These are phyloP conservation scores for Rhodamnia argentea DNA, from an alignment of 345 rosid genomes.

Conservation along the genomic window DNA sequence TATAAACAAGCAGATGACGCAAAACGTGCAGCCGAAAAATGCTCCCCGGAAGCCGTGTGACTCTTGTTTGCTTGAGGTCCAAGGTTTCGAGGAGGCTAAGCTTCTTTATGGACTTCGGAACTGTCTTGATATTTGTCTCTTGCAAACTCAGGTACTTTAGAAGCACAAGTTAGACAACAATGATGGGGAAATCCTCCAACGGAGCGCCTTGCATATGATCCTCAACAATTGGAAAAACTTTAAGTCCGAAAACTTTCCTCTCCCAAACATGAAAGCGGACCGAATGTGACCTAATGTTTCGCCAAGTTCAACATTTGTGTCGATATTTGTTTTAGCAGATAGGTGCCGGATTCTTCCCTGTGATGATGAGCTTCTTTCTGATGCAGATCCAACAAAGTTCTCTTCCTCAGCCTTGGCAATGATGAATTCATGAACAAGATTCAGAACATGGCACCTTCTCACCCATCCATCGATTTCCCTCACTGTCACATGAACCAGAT, in stretches of 20 bases:
- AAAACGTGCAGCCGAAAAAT: background rate
- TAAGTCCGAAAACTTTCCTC: background rate
- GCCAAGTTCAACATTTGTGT: too few relatives aligned
- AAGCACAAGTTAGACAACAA: background rate
- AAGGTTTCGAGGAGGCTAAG: background rate
- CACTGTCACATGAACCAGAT: background rate
- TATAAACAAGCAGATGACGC: constrained; percentile 4
- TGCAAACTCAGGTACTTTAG: constrained; percentile 3
- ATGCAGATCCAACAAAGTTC: background rate
- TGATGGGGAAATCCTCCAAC: background rate
- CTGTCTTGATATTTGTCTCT: background rate
- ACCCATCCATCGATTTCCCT: background rate
- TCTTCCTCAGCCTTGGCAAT: background rate
- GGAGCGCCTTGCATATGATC: background rate
- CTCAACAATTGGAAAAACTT: background rate
- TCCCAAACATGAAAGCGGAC: background rate
- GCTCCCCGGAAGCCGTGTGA: background rate
- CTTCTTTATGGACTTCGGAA: background rate
- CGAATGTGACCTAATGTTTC: background rate
- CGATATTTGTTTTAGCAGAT: background rate
- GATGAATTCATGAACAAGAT: constrained; percentile 4
- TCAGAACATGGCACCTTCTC: background rate
- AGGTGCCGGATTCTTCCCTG: background rate
- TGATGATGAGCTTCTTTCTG: background rate
- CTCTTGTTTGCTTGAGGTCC: constrained; percentile 3